These are phyloP conservation scores for Talaromyces ruber DNA, from an alignment of 495 filamentous ascomycete genomes.

Conservation along the genomic window DNA sequence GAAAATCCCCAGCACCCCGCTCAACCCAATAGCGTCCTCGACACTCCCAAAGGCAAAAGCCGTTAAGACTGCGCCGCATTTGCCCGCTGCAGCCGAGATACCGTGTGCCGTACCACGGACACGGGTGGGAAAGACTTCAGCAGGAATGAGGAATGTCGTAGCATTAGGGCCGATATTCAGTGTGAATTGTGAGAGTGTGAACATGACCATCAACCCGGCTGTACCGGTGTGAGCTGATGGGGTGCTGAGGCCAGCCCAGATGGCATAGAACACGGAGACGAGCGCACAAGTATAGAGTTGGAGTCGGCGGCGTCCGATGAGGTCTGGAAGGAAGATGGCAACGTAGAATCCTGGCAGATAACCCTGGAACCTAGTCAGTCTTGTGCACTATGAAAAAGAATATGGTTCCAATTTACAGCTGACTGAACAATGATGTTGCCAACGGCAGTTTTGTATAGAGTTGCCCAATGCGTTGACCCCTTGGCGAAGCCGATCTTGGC, in stretches of 20 bases:
- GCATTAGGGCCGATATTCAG: constrained; percentile 54
- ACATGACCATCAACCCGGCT: constrained; percentile 31
- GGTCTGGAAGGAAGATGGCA: constrained; percentile 25
- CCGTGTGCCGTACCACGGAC: constrained; percentile 52
- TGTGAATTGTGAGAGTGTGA: constrained; percentile 50
- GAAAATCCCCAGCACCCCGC: constrained; percentile 19
- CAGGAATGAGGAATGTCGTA: constrained; percentile 53
- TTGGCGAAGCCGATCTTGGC: constrained; percentile 21
- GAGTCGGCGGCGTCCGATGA: constrained; percentile 21
- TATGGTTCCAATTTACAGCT: constrained; percentile 11
- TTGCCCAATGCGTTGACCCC: constrained; percentile 20
- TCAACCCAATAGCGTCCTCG: constrained; percentile 15
- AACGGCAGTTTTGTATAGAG: constrained; percentile 20
- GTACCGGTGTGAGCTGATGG: constrained; percentile 18
- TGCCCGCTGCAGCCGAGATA: constrained; percentile 45
- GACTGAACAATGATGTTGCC: constrained; percentile 27
- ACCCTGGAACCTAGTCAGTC: constrained; percentile 8
- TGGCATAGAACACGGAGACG: constrained; percentile 21
- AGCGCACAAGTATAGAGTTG: constrained; percentile 20
- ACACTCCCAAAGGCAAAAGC: constrained; percentile 19
- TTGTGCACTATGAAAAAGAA: background rate
- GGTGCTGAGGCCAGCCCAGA: constrained; percentile 22
- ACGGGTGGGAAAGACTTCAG: constrained; percentile 53
- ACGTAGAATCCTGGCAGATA: constrained; percentile 28
- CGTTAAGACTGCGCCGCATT: constrained; percentile 48